Conservation (phyloP, 148 eudicot species). For the Rhododendron ferrugineum region DNA sequence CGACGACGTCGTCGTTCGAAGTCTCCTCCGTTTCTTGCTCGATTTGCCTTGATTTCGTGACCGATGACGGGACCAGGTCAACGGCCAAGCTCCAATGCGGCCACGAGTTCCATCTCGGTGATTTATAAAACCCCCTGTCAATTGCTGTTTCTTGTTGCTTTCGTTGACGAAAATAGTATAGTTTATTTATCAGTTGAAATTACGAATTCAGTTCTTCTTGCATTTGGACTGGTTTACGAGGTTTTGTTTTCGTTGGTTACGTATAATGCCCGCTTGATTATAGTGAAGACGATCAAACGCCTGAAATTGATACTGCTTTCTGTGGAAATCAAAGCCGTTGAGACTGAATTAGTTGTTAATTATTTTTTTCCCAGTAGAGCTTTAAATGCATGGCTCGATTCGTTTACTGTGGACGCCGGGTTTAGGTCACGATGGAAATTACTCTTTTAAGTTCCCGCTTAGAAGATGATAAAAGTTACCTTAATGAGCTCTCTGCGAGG, state of each 20-base stretch:
- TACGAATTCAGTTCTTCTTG: not conserved
- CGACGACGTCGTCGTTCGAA: conserved; percentile 4
- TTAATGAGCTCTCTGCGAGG: not conserved
- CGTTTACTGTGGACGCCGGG: not conserved
- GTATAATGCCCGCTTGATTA: not conserved
- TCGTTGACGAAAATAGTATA: not conserved
- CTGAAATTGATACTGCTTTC: not conserved
- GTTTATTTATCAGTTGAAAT: not conserved
- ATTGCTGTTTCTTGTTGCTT: conserved; percentile 4
- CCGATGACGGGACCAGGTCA: conserved; percentile 34
- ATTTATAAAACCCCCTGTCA: conserved; percentile 5
- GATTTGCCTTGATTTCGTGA: conserved; percentile 53
- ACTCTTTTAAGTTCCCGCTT: not conserved
- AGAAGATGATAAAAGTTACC: not conserved
- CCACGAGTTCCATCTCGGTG: conserved; percentile 67
- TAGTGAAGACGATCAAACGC: not conserved
- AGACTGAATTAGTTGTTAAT: not conserved
- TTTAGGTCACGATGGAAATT: not conserved
- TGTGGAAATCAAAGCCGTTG: not conserved
- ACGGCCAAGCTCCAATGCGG: conserved; percentile 56
- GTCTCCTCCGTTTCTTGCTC: conserved; percentile 33
- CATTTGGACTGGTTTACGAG: not conserved
- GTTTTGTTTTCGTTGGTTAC: not conserved
- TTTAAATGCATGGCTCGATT: not conserved
- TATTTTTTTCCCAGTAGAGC: not conserved